Evolutionary conservation across 768 basidiomycete species (phyloP).

Genomic region (Hygrocybe coccinea): DNA sequence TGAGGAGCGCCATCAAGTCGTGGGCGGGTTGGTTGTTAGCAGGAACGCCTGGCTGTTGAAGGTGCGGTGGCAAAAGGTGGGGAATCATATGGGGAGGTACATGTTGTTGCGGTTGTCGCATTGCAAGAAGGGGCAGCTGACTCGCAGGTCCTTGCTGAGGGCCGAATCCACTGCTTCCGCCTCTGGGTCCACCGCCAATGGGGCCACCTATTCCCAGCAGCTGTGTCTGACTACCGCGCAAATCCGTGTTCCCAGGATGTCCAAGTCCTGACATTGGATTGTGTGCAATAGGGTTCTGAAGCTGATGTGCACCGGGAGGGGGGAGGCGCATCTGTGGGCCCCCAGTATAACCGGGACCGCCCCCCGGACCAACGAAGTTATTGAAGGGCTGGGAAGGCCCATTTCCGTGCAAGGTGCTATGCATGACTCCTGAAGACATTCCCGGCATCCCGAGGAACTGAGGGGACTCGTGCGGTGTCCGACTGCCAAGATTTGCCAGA

Average conservation of each 20-base stretch:
- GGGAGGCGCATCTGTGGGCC: conserved; percentile 50
- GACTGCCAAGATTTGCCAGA: conserved; percentile 74
- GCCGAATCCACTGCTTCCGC: conserved; percentile 44
- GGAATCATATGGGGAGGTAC: conserved; percentile 51
- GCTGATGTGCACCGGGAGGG: conserved; percentile 43
- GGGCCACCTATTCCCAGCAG: conserved; percentile 48
- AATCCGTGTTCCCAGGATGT: conserved; percentile 51
- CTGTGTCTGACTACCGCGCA: conserved; percentile 49
- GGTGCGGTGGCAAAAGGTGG: conserved; percentile 50
- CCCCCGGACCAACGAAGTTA: conserved; percentile 41
- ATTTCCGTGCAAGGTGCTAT: conserved; percentile 44
- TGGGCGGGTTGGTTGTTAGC: conserved; percentile 55
- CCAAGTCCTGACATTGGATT: conserved; percentile 50
- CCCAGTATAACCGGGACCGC: conserved; percentile 42
- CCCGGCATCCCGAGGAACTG: conserved; percentile 54
- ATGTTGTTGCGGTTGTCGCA: conserved; percentile 54
- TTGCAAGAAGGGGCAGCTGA: conserved; percentile 42
- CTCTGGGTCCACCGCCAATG: conserved; percentile 41
- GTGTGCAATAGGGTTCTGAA: conserved; percentile 43
- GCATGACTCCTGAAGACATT: conserved; percentile 41
- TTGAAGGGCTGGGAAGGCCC: conserved; percentile 47
- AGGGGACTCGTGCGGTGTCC: conserved; percentile 73
- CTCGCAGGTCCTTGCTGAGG: conserved; percentile 43
- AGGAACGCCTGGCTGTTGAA: conserved; percentile 55
- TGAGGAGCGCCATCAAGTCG: conserved; percentile 79